Conservation (phyloP, 148 eudicot species). For the Selenicereus undatus region DNA sequence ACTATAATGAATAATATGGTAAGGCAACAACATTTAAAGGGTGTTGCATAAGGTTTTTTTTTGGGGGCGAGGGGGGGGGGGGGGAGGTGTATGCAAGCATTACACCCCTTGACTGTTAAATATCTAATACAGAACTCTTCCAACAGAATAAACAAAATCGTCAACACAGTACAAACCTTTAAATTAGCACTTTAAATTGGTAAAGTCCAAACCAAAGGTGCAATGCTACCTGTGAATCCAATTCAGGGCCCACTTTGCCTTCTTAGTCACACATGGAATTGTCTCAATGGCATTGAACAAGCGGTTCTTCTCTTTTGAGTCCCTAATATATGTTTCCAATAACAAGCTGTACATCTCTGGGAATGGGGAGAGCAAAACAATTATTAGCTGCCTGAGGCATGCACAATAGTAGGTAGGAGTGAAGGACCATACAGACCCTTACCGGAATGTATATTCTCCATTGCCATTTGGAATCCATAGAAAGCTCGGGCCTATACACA, state of each 20-base stretch:
- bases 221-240: conserved; percentile 64
- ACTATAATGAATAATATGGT: background rate
- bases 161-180: background rate
- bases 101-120: no score
- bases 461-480: conserved; percentile 86
- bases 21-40: no score
- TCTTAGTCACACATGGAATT: conserved; percentile 62
- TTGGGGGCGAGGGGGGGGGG: no score
- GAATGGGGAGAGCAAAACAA: conserved; percentile 7
- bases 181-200: background rate
- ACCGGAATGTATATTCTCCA: conserved; percentile 89
- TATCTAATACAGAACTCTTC: background rate
- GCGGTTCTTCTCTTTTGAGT: conserved; percentile 60
- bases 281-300: conserved; percentile 76
- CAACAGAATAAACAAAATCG: background rate
- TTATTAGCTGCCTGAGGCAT: conserved; percentile 8
- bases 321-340: conserved; percentile 69
- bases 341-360: conserved; percentile 87
- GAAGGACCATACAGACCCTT: conserved; percentile 11
- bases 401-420: background rate
- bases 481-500: conserved; percentile 75
- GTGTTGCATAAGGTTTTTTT: no score
- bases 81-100: no score
- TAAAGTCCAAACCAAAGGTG: background rate
- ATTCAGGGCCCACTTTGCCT: conserved; percentile 76